phyloP scores from a whole-genome alignment of 192 early-diverging fungal genomes.

The Geranomyces variabilis region DNA sequence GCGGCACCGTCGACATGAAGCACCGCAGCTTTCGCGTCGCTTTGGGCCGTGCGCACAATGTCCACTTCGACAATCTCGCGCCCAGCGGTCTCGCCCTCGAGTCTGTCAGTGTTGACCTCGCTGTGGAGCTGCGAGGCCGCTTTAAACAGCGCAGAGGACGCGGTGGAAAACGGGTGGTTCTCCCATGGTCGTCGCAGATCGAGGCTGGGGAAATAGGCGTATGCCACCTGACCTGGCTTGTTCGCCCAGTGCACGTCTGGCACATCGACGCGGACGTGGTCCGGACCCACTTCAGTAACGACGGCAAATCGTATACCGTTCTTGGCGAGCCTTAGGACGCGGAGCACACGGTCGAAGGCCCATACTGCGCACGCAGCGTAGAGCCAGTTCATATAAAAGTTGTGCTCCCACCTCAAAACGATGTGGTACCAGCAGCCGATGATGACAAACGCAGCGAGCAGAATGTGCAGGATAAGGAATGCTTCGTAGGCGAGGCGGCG shows the following conservation, averaged over 20 bases:
- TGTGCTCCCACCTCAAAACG: conserved; percentile 6
- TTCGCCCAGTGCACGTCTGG: not conserved
- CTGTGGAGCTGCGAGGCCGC: not conserved
- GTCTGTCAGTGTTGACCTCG: not conserved
- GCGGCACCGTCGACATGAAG: not conserved
- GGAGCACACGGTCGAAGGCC: conserved; percentile 20
- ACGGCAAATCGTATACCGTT: no score
- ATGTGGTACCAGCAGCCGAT: conserved; percentile 25
- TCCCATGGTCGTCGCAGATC: conserved; percentile 11
- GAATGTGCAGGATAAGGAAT: conserved; percentile 18
- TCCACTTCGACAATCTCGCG: no score
- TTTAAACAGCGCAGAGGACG: not conserved
- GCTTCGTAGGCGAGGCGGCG: conserved; percentile 11
- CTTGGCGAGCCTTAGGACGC: no score
- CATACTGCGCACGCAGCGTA: conserved; percentile 16
- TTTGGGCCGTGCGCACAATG: not conserved
- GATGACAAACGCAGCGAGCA: conserved; percentile 16
- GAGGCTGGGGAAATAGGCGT: conserved; percentile 19
- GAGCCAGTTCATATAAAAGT: conserved; percentile 23
- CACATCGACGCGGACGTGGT: no score
- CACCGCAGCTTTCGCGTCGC: not conserved
- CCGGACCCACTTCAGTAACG: no score
- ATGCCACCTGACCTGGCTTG: conserved; percentile 10
- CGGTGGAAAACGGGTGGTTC: conserved; percentile 24
- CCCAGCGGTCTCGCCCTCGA: no score